Conservation (phyloP, 2,329 filamentous ascomycete genomes). For the Mollisia scopiformis region DNA sequence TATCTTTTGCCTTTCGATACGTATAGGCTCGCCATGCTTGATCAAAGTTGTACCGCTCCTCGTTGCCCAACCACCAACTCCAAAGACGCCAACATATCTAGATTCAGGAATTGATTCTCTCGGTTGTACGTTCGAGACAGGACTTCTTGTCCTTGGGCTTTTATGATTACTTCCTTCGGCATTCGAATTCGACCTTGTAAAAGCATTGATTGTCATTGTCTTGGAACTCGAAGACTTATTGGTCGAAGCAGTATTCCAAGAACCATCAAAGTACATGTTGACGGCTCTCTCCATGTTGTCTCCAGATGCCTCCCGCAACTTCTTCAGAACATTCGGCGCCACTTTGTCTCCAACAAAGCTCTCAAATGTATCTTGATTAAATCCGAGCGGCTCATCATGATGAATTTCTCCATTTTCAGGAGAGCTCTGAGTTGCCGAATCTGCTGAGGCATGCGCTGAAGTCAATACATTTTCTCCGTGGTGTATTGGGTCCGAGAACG, state of each 20-base stretch:
- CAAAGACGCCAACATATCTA: conserved; percentile 89
- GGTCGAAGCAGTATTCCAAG: conserved; percentile 51
- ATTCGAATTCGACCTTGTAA: conserved; percentile 24
- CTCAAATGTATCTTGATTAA: conserved; percentile 62
- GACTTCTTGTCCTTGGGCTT: conserved; percentile 33
- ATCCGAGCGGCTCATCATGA: conserved; percentile 37
- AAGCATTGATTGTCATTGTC: conserved; percentile 30
- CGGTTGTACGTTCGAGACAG: not conserved
- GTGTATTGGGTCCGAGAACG: conserved; percentile 23
- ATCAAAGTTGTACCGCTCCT: conserved; percentile 77
- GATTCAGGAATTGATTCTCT: conserved; percentile 47
- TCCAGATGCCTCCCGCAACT: conserved; percentile 57
- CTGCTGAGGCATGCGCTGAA: not conserved
- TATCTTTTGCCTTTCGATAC: conserved; percentile 83
- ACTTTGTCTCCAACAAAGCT: conserved; percentile 62
- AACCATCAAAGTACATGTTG: conserved; percentile 73
- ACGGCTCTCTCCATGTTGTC: conserved; percentile 64
- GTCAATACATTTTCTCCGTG: not conserved
- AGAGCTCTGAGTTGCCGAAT: not conserved
- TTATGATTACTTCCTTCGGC: conserved; percentile 5
- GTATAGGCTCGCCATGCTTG: conserved; percentile 80
- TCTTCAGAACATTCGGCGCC: conserved; percentile 47
- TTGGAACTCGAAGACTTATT: conserved; percentile 11
- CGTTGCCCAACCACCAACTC: conserved; percentile 90
- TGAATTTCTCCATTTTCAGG: conserved; percentile 11